A percentile compares a stretch with the other conserved stretches of the same genome.
Conservation (phyloP, 805 yeast species). For the Diddensiella caesifluorescens region DNA sequence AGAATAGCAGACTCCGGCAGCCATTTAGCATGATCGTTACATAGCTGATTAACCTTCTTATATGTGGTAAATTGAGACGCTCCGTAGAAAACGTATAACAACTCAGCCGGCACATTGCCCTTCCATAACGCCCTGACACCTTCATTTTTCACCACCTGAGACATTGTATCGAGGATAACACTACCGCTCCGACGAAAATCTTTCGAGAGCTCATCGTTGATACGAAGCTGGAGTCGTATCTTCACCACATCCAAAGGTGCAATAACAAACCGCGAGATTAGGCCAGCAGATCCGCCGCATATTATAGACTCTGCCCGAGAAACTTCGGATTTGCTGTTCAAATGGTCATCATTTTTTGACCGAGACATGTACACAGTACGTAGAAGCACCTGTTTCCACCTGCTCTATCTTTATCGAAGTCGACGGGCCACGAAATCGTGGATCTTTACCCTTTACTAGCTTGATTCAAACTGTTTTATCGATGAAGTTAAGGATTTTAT, state of each 20-base stretch:
- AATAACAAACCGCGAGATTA: constrained; percentile 52
- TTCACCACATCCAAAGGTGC: constrained; percentile 85
- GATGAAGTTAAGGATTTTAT: too few species aligned
- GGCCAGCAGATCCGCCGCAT: constrained; percentile 71
- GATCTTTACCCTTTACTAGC: too few species aligned
- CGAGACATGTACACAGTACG: neutral
- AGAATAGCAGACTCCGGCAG: constrained; percentile 41
- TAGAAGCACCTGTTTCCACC: too few species aligned
- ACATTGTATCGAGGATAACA: constrained; percentile 31
- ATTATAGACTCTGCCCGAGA: constrained; percentile 48
- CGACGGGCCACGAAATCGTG: too few species aligned
- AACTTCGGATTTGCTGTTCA: constrained; percentile 43
- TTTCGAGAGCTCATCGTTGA: neutral
- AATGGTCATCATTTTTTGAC: constrained; percentile 17
- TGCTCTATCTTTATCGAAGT: neutral
- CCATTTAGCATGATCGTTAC: constrained; percentile 30
- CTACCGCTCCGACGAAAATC: constrained; percentile 3
- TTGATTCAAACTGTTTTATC: too few species aligned
- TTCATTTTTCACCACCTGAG: constrained; percentile 50
- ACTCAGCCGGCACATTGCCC: constrained; percentile 89
- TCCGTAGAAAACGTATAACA: constrained; percentile 80
- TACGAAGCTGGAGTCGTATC: constrained; percentile 63
- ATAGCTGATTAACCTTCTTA: constrained; percentile 44
- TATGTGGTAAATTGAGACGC: constrained; percentile 77
- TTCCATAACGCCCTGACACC: constrained; percentile 85